phyloP scores from a whole-genome alignment of 208 protist genomes.

The Jaenimonas drosophilae region DNA sequence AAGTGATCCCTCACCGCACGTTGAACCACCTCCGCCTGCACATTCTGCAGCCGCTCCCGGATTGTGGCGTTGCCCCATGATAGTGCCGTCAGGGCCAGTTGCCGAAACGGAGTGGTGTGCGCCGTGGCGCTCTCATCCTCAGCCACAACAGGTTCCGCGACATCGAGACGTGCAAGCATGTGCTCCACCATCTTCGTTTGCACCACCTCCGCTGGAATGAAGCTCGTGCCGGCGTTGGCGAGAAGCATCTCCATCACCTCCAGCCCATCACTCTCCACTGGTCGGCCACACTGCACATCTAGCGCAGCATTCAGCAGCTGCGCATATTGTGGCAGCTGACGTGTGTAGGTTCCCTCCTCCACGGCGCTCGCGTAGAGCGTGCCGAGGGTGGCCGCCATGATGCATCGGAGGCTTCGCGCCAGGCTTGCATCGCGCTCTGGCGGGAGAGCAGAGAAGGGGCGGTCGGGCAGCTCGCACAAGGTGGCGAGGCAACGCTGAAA shows the following conservation, averaged over 20 bases:
- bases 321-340: conserved; percentile 6
- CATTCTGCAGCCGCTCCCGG: conserved; percentile 16
- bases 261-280: too few species aligned
- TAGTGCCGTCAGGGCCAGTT: conserved; percentile 15
- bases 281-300: too few species aligned
- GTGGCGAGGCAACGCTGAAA: conserved; percentile 34
- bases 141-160: neutral
- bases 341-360: neutral
- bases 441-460: conserved; percentile 22
- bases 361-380: conserved; percentile 13
- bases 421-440: conserved; percentile 4
- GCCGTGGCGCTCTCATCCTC: neutral
- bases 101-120: conserved; percentile 2
- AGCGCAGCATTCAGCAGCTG: too few species aligned
- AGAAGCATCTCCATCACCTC: too few species aligned
- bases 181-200: too few species aligned
- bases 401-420: conserved; percentile 15
- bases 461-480: conserved; percentile 16
- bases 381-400: conserved; percentile 33
- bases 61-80: conserved; percentile 17
- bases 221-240: too few species aligned
- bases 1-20: conserved; percentile 31
- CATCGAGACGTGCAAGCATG: too few species aligned
- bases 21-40: conserved; percentile 20
- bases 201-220: too few species aligned